phyloP scores from a whole-genome alignment of 2,329 filamentous ascomycete species.

The Colletotrichum sidae region DNA sequence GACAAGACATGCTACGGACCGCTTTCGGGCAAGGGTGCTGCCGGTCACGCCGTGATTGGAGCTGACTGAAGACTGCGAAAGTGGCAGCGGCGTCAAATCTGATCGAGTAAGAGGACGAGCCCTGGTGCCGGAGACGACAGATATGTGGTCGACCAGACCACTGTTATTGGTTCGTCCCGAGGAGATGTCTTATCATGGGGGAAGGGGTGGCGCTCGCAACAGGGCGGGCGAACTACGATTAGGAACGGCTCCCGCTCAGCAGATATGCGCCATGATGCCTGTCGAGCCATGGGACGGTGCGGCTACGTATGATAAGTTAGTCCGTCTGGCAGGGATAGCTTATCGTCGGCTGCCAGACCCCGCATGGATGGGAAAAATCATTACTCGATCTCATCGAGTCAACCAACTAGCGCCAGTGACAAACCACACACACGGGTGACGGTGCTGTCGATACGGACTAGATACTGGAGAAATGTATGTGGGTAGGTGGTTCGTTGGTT shows the following conservation, averaged over 20 bases:
- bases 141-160: not conserved
- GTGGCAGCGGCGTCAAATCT: constrained; percentile 32
- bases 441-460: no score
- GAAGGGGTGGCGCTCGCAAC: constrained; percentile 11
- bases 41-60: constrained; percentile 36
- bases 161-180: constrained; percentile 20
- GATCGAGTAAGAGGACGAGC: constrained; percentile 33
- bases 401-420: constrained; percentile 30
- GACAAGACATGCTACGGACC: constrained; percentile 24
- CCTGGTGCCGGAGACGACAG: constrained; percentile 10
- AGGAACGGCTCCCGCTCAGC: constrained; percentile 26
- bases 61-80: constrained; percentile 8
- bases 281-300: constrained; percentile 30
- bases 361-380: constrained; percentile 41
- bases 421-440: not conserved
- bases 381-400: constrained; percentile 44
- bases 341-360: constrained; percentile 31
- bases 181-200: constrained; percentile 29
- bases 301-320: constrained; percentile 27
- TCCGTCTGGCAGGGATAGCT: constrained; percentile 34
- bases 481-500: no score
- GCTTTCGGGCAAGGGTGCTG: constrained; percentile 23
- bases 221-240: not conserved
- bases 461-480: no score
- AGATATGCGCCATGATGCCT: constrained; percentile 13